Conservation (phyloP, 192 early-diverging fungal species). For the Piromyces sp. region DNA sequence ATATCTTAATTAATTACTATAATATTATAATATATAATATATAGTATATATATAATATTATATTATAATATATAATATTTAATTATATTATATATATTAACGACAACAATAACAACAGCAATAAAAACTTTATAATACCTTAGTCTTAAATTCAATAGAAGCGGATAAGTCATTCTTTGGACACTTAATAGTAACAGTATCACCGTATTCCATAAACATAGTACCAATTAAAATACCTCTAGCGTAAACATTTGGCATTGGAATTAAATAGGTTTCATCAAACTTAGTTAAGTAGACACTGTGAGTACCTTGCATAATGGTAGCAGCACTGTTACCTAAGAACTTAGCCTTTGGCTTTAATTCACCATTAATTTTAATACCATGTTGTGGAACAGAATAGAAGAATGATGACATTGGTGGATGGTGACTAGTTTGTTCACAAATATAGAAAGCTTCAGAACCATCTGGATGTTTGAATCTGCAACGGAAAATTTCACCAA, state of each 20-base stretch:
- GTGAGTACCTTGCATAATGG: constrained; percentile 61
- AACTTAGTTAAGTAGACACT: constrained; percentile 31
- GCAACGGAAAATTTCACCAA: constrained; percentile 84
- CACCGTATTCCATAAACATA: constrained; percentile 84
- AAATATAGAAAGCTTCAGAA: constrained; percentile 57
- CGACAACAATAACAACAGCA: no score
- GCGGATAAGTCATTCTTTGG: constrained; percentile 54
- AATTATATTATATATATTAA: not conserved
- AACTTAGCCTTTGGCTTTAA: constrained; percentile 73
- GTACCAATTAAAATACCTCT: constrained; percentile 82
- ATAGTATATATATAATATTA: no score
- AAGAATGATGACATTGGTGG: constrained; percentile 77
- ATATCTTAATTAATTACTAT: no score
- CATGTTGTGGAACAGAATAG: constrained; percentile 65
- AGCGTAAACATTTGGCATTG: constrained; percentile 83
- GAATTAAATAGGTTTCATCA: constrained; percentile 58
- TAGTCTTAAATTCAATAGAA: constrained; percentile 77
- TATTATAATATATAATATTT: no score
- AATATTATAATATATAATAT: no score
- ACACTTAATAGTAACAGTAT: constrained; percentile 56
- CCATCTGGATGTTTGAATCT: constrained; percentile 40
- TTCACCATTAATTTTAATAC: constrained; percentile 61
- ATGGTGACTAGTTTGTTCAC: constrained; percentile 89
- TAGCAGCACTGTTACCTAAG: constrained; percentile 76
- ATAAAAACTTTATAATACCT: no score